Evolutionary conservation across 2,329 filamentous ascomycete species (phyloP).

Genomic region (Claviceps citrina): DNA sequence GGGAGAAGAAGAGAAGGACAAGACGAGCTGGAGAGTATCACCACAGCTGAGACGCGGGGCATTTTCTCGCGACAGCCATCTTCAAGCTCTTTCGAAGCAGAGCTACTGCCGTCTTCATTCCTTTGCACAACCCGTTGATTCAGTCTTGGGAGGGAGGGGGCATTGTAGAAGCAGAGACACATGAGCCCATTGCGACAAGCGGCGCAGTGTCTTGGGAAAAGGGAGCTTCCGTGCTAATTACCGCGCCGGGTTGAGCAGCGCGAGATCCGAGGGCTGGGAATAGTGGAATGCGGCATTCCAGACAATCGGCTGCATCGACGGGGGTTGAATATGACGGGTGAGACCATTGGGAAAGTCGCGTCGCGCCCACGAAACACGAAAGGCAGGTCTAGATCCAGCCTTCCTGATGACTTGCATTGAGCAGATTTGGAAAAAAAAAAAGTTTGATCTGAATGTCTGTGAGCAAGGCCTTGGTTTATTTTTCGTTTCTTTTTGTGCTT

Average conservation of each 20-base stretch:
- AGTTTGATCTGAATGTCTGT: too few relatives aligned
- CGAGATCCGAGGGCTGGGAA: slow-evolving; percentile 4
- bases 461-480: background rate
- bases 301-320: slow-evolving; percentile 1
- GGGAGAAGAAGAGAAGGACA: slow-evolving; percentile 1
- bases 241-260: slow-evolving; percentile 1
- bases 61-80: slow-evolving; percentile 5
- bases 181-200: slow-evolving; percentile 15
- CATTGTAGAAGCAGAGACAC: slow-evolving; percentile 3
- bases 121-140: slow-evolving; percentile 13
- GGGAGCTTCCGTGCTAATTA: background rate
- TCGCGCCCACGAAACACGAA: background rate
- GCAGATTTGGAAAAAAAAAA: too few relatives aligned
- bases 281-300: slow-evolving; percentile 6
- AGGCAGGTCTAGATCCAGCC: background rate
- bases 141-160: slow-evolving; percentile 8
- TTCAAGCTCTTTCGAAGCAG: slow-evolving; percentile 17
- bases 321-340: background rate
- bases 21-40: slow-evolving; percentile 1
- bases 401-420: background rate
- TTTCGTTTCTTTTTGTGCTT: background rate
- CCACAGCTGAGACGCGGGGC: slow-evolving; percentile 4
- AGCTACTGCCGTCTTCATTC: slow-evolving; percentile 25
- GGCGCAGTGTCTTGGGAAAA: slow-evolving; percentile 19
- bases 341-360: slow-evolving; percentile 2